phyloP scores from a whole-genome alignment of 768 basidiomycete species.

The Amanita rimosa region DNA sequence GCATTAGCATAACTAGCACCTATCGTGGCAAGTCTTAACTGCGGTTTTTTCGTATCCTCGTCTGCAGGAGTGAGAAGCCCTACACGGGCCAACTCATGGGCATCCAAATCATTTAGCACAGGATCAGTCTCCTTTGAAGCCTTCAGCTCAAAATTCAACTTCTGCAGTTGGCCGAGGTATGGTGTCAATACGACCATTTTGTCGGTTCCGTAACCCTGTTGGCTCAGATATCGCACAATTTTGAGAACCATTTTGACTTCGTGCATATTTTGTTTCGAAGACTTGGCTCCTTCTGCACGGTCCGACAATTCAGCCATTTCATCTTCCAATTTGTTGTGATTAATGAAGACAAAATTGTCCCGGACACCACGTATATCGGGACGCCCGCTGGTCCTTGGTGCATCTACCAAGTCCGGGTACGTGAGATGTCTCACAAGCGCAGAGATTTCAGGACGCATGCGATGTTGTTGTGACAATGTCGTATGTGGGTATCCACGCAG shows the following conservation, averaged over 20 bases:
- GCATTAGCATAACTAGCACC: slow-evolving; percentile 22
- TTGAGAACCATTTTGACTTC: slow-evolving; percentile 58
- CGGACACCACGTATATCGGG: slow-evolving; percentile 42
- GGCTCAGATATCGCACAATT: slow-evolving; percentile 51
- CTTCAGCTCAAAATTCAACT: slow-evolving; percentile 34
- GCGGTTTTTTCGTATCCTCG: slow-evolving; percentile 28
- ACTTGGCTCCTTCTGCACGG: slow-evolving; percentile 31
- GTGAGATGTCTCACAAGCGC: slow-evolving; percentile 47
- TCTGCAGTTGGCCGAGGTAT: slow-evolving; percentile 52
- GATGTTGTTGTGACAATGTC: slow-evolving; percentile 46
- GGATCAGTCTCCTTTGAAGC: slow-evolving; percentile 35
- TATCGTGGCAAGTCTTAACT: slow-evolving; percentile 52
- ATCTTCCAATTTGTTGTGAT: slow-evolving; percentile 47
- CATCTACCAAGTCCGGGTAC: slow-evolving; percentile 54
- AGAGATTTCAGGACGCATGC: slow-evolving; percentile 71
- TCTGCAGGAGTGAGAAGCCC: slow-evolving; percentile 32
- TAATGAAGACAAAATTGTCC: slow-evolving; percentile 50
- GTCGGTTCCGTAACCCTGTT: slow-evolving; percentile 56
- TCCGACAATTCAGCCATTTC: slow-evolving; percentile 29
- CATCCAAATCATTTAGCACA: slow-evolving; percentile 51
- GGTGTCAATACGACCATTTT: slow-evolving; percentile 58
- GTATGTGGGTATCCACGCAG: slow-evolving; percentile 49
- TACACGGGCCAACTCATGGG: slow-evolving; percentile 42
- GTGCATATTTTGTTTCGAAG: slow-evolving; percentile 50
- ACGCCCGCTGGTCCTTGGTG: slow-evolving; percentile 34